Evolutionary conservation across 257 asterid genomes (phyloP), one percentile per base, ranked within the genome.

Genomic region (Cynanchum wilfordii): DNA sequence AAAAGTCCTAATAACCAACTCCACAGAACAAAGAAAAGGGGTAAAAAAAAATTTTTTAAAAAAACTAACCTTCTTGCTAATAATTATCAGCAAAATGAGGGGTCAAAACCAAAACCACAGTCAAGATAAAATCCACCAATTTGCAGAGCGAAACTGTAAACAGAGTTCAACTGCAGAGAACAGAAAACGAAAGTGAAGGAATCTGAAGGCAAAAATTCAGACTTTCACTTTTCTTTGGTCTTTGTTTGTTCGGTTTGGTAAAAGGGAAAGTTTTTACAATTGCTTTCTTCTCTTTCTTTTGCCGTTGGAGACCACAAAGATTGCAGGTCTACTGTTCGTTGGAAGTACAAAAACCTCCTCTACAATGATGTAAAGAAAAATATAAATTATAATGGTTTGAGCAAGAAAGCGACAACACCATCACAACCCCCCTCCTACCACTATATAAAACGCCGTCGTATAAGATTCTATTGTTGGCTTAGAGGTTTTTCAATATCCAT

Each of bases 201-300:
- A 79, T 75, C 85, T 83, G 50, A 76, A 73, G 79, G 77, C 11
- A 42, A 66, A 81, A 77, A 73, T 74, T 71, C 78, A 82, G 85
- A 52, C 78, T 84, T 74, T 76, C 88, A 82, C 93, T 84, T 84
- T 83, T 76, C 76, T 80, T 73, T 71, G 3, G 19, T 27, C 38
- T 10, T 73, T 79, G 79, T 73, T 55, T 66, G 79, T 73, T 55
- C 57, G 77, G 85, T 84, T 79, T 85, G 81, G 92, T 88, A 85
- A 83, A 86, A 87, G 82, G 82, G 65, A 76, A 88, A 92, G 88
- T 79, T 76, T 81, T 72, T 72, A 71, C 71, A 77, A 70, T 42
- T 72, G 56, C 70, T 56, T 52, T 52, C 33, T 19, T 68, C 50
- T 42, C 20, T 36, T 47, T n/a, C n/a, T 56, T 24, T 47, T n/a